Conservation (phyloP, 2,329 filamentous ascomycete genomes). For the Aspergillus sp. region DNA sequence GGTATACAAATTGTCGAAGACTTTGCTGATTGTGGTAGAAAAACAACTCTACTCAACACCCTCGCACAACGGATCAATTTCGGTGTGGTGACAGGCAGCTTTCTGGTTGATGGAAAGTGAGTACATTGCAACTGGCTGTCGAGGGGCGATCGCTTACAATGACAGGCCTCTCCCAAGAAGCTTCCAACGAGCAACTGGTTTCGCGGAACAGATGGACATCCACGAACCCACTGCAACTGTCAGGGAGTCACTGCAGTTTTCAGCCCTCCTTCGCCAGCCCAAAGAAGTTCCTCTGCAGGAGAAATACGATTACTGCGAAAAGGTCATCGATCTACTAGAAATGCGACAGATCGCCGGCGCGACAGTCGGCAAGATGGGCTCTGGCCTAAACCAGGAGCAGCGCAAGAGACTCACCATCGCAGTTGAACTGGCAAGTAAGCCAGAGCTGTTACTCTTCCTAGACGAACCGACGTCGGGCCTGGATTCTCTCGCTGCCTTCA, state of each 20-base stretch:
- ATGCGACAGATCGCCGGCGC: constrained; percentile 64
- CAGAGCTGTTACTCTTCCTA: constrained; percentile 56
- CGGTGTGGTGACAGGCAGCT: constrained; percentile 39
- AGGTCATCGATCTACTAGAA: constrained; percentile 64
- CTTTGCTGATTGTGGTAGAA: constrained; percentile 25
- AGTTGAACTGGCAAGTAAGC: constrained; percentile 59
- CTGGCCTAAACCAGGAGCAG: constrained; percentile 61
- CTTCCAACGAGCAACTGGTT: constrained; percentile 52
- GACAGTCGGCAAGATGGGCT: constrained; percentile 55
- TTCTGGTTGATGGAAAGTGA: constrained; percentile 43
- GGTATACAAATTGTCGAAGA: background rate
- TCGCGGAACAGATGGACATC: constrained; percentile 61
- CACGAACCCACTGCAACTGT: constrained; percentile 64
- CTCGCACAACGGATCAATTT: constrained; percentile 43
- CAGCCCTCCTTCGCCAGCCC: constrained; percentile 59
- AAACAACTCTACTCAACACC: constrained; percentile 45
- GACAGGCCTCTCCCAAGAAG: constrained; percentile 37
- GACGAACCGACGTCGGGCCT: constrained; percentile 63
- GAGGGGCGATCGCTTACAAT: constrained; percentile 5
- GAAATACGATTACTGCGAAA: constrained; percentile 65
- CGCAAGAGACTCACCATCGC: constrained; percentile 63
- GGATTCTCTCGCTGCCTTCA: constrained; percentile 65
- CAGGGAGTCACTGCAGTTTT: constrained; percentile 62
- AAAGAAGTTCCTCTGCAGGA: constrained; percentile 53
- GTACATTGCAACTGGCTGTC: constrained; percentile 1